A percentile compares a stretch with the other conserved stretches of the same genome.
These are phyloP conservation scores for Metschnikowia orientalis DNA, from an alignment of 805 yeast species.

Conservation along the genomic window DNA sequence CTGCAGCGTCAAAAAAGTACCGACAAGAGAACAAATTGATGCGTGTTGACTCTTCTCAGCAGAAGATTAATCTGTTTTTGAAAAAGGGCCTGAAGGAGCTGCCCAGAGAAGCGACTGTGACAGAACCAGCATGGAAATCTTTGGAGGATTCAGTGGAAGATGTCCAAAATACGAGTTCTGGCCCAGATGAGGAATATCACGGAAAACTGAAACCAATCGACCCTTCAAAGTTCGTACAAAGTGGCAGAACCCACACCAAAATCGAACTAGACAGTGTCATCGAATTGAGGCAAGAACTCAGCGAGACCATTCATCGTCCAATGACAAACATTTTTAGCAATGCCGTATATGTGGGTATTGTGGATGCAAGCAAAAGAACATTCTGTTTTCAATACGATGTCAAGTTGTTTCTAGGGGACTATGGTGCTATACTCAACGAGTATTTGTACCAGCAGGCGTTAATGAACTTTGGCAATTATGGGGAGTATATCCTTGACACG, in stretches of 20 bases:
- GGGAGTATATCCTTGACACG: conserved; percentile 33
- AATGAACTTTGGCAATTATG: conserved; percentile 78
- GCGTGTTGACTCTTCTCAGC: conserved; percentile 66
- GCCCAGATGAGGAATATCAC: neutral
- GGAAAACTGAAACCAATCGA: too few species aligned
- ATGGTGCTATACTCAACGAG: conserved; percentile 61
- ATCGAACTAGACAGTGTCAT: conserved; percentile 57
- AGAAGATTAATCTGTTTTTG: conserved; percentile 24
- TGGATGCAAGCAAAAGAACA: conserved; percentile 64
- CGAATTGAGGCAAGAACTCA: conserved; percentile 51
- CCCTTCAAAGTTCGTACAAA: neutral
- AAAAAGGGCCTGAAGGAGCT: conserved; percentile 6
- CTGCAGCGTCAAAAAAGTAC: conserved; percentile 23
- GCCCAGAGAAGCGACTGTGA: neutral
- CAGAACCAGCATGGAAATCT: too few species aligned
- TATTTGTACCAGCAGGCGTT: conserved; percentile 79
- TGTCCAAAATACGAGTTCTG: conserved; percentile 1
- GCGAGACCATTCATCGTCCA: conserved; percentile 41
- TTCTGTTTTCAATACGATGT: conserved; percentile 85
- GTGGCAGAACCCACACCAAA: conserved; percentile 24
- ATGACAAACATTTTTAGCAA: conserved; percentile 67
- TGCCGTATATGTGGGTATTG: conserved; percentile 75
- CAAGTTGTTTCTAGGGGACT: conserved; percentile 73
- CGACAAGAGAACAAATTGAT: conserved; percentile 65
- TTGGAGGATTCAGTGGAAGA: conserved; percentile 1